Conservation (phyloP, 176 grass and related monocot genomes). For the Phyllostachys edulis region DNA sequence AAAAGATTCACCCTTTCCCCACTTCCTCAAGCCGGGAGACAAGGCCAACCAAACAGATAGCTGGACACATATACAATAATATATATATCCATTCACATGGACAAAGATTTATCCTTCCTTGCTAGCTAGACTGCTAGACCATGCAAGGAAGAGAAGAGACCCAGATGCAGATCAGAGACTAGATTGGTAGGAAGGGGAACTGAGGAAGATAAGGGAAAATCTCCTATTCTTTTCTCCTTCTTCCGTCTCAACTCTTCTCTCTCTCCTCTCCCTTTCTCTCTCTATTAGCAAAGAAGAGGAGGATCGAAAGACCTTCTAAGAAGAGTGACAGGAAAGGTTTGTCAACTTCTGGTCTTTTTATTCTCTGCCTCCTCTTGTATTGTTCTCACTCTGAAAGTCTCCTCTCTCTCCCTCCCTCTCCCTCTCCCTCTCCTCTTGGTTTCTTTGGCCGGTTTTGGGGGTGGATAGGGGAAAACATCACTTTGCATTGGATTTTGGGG, state of each 20-base stretch:
- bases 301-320: conserved; percentile 51
- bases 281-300: conserved; percentile 30
- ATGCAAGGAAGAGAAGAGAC: not conserved
- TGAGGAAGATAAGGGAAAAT: conserved; percentile 2
- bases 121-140: not conserved
- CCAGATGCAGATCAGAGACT: conserved; percentile 32
- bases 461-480: conserved; percentile 36
- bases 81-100: conserved; percentile 38
- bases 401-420: not conserved
- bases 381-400: conserved; percentile 11
- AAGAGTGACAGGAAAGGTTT: conserved; percentile 69
- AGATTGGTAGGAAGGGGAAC: not conserved
- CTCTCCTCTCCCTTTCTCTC: conserved; percentile 3
- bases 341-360: conserved; percentile 62
- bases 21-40: conserved; percentile 51
- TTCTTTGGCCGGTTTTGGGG: conserved; percentile 25
- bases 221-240: not conserved
- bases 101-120: conserved; percentile 21
- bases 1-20: conserved; percentile 44
- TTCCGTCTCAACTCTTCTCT: not conserved
- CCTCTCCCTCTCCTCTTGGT: not conserved
- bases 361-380: conserved; percentile 37
- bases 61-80: conserved; percentile 34
- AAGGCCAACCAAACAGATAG: conserved; percentile 43
- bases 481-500: conserved; percentile 40